A percentile compares a stretch with the other conserved stretches of the same genome.
These are phyloP conservation scores for Oryza coarctata DNA, from an alignment of 176 grass and related monocot species.

Conservation along the genomic window DNA sequence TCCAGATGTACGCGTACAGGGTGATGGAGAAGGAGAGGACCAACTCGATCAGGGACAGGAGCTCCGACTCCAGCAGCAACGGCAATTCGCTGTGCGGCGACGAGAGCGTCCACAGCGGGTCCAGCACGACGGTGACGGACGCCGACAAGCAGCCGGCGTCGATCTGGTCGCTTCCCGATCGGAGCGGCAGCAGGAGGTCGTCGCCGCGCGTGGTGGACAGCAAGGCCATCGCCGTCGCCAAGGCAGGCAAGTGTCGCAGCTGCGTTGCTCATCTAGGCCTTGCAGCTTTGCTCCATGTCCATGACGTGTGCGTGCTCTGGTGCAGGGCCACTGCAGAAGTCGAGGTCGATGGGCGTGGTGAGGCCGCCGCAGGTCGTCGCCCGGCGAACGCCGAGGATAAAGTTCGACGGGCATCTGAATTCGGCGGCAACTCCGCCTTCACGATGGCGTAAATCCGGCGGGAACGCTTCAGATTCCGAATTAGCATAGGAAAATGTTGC, in stretches of 20 bases:
- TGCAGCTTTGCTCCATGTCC: background rate
- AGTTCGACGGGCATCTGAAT: conserved; percentile 45
- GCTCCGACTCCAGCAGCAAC: conserved; percentile 72
- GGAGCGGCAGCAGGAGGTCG: conserved; percentile 16
- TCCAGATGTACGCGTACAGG: conserved; percentile 91
- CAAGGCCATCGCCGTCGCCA: conserved; percentile 31
- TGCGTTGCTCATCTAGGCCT: background rate
- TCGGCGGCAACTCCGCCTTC: background rate
- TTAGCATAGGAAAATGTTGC: conserved; percentile 31
- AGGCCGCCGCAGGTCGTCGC: conserved; percentile 10
- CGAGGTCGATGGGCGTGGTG: conserved; percentile 34
- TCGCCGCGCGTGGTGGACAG: conserved; percentile 38
- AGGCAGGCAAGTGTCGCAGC: conserved; percentile 43
- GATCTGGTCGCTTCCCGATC: conserved; percentile 26
- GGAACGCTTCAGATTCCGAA: conserved; percentile 62
- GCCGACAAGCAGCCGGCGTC: conserved; percentile 15
- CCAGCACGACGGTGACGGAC: conserved; percentile 20
- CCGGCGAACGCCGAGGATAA: conserved; percentile 49
- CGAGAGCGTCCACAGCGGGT: conserved; percentile 17
- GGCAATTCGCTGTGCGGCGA: conserved; percentile 62
- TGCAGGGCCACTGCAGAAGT: conserved; percentile 43
- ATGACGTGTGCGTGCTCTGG: too few species aligned
- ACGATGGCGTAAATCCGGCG: conserved; percentile 29
- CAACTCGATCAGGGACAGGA: conserved; percentile 43
- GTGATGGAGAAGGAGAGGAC: conserved; percentile 68